Evolutionary conservation across 768 basidiomycete genomes (phyloP).

Genomic region (Cytidiella melzeri): DNA sequence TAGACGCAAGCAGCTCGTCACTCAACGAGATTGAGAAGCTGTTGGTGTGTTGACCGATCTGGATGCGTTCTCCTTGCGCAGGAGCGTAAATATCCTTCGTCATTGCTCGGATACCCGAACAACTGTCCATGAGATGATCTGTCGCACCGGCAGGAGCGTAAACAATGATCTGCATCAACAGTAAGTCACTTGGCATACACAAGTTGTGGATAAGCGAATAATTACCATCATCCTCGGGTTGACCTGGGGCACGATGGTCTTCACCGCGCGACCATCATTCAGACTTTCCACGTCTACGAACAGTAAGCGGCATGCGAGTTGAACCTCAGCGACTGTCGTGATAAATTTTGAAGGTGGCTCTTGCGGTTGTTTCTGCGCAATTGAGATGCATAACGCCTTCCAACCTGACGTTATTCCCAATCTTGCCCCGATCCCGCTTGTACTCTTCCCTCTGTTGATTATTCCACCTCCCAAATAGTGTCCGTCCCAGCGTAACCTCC

Average conservation of each 20-base stretch:
- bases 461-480: constrained; percentile 86
- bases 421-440: constrained; percentile 85
- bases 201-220: neutral
- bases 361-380: constrained; percentile 54
- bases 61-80: constrained; percentile 62
- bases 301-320: constrained; percentile 78
- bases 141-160: constrained; percentile 68
- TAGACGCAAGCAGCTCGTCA: constrained; percentile 72
- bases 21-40: constrained; percentile 93
- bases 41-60: constrained; percentile 94
- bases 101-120: constrained; percentile 79
- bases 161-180: constrained; percentile 68
- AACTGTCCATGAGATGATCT: constrained; percentile 70
- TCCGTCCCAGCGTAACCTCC: constrained; percentile 71
- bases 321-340: constrained; percentile 66
- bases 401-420: constrained; percentile 82
- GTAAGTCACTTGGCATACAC: neutral
- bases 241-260: constrained; percentile 93
- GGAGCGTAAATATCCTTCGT: constrained; percentile 91
- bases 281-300: constrained; percentile 96
- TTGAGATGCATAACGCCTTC: constrained; percentile 56
- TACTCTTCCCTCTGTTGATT: constrained; percentile 68
- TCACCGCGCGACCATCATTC: constrained; percentile 94
- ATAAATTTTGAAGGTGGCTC: constrained; percentile 94
- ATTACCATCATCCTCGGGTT: constrained; percentile 92